Evolutionary conservation across 2,329 filamentous ascomycete species (phyloP).

Genomic region (Cladosporium sp.): DNA sequence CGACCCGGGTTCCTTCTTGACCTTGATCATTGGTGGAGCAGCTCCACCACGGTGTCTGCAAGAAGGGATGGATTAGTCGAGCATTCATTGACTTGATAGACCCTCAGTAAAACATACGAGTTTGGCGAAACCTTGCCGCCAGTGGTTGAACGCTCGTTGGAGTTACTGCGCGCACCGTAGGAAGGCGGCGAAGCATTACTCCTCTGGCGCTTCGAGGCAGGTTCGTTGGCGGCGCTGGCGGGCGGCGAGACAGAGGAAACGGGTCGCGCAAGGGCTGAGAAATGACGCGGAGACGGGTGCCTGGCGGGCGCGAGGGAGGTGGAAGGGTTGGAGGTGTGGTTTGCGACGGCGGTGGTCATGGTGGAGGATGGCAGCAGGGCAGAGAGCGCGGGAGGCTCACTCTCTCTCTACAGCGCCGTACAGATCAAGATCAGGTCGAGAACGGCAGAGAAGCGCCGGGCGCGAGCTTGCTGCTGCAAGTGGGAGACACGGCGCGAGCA

Average conservation of each 20-base stretch:
- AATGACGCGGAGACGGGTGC: slow-evolving; percentile 38
- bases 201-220: slow-evolving; percentile 28
- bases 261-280: slow-evolving; percentile 39
- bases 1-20: slow-evolving; percentile 93
- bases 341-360: slow-evolving; percentile 47
- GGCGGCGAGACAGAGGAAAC: slow-evolving; percentile 29
- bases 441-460: slow-evolving; percentile 11
- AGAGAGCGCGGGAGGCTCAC: neutral
- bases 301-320: slow-evolving; percentile 32
- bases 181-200: slow-evolving; percentile 32
- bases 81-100: neutral
- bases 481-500: neutral
- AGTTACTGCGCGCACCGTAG: slow-evolving; percentile 10
- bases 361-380: slow-evolving; percentile 19
- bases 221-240: slow-evolving; percentile 19
- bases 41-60: slow-evolving; percentile 52
- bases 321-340: slow-evolving; percentile 37
- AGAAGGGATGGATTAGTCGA: slow-evolving; percentile 1
- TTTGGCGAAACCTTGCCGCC: slow-evolving; percentile 53
- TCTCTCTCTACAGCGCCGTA: no score
- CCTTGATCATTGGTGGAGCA: slow-evolving; percentile 77
- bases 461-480: neutral
- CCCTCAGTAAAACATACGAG: slow-evolving; percentile 40
- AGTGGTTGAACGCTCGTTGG: slow-evolving; percentile 28
- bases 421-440: neutral